phyloP scores from a whole-genome alignment of 1,284 basidiomycete genomes.

The Trametes sp. region DNA sequence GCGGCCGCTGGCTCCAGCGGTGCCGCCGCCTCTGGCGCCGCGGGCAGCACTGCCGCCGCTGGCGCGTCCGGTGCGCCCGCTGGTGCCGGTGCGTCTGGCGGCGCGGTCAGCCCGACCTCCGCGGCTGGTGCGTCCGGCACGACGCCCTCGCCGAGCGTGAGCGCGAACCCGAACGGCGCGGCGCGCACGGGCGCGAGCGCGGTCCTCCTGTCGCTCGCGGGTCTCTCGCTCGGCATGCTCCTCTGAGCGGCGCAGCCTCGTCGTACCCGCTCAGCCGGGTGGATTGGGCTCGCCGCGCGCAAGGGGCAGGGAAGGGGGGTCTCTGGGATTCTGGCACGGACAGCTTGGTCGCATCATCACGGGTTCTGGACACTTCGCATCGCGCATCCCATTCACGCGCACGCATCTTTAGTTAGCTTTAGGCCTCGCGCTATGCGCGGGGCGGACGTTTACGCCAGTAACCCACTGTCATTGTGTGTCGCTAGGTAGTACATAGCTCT shows the following conservation, averaged over 20 bases:
- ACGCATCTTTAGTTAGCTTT: constrained; percentile 26
- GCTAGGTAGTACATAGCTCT: constrained; percentile 25
- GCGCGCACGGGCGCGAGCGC: constrained; percentile 37
- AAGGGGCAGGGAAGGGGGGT: background rate
- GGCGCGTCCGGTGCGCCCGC: constrained; percentile 29
- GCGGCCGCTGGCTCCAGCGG: constrained; percentile 29
- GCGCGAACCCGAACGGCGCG: constrained; percentile 28
- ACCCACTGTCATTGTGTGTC: constrained; percentile 24
- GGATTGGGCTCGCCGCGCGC: constrained; percentile 27
- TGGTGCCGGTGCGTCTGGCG: constrained; percentile 14
- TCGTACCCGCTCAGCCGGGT: constrained; percentile 8
- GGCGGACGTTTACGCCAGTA: constrained; percentile 24
- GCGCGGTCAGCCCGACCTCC: constrained; percentile 16
- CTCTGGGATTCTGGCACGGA: constrained; percentile 8
- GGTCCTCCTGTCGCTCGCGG: constrained; percentile 43
- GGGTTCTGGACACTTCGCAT: constrained; percentile 18
- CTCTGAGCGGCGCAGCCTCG: constrained; percentile 36
- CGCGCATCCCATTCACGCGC: background rate
- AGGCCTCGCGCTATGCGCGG: constrained; percentile 28
- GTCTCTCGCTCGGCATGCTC: constrained; percentile 46
- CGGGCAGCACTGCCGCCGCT: constrained; percentile 9
- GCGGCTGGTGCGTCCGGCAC: constrained; percentile 23
- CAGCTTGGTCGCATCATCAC: constrained; percentile 8
- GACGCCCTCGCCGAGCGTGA: constrained; percentile 28
- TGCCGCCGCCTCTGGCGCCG: constrained; percentile 21